A percentile compares a stretch with the other conserved stretches of the same genome.
Conservation (phyloP, 345 rosid species). For the Bruguiera parviflora region DNA sequence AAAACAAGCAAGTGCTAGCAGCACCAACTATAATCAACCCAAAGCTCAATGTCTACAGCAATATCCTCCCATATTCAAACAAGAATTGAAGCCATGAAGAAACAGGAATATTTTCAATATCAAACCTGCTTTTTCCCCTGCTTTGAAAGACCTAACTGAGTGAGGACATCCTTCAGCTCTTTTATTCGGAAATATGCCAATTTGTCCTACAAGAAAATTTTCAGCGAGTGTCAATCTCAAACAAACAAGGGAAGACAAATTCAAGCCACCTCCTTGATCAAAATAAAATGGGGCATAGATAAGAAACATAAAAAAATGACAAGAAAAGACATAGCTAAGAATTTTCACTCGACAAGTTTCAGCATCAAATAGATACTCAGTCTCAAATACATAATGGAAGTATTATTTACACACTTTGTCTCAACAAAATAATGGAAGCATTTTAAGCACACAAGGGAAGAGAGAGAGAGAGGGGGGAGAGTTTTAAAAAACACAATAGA, state of each 20-base stretch:
- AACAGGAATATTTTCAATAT: background rate
- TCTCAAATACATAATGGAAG: too few relatives aligned
- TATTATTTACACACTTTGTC: too few relatives aligned
- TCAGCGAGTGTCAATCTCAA: conserved; percentile 6
- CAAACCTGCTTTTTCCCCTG: conserved; percentile 96
- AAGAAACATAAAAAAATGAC: background rate
- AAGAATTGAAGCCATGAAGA: conserved; percentile 3
- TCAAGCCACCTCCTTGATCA: background rate
- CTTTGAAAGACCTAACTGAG: conserved; percentile 82
- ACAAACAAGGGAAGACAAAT: background rate
- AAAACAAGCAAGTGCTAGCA: too few relatives aligned
- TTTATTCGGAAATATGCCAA: conserved; percentile 79
- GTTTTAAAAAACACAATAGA: too few relatives aligned
- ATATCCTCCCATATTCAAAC: background rate
- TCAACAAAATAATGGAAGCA: too few relatives aligned
- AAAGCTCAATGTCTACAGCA: too few relatives aligned
- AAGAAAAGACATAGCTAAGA: too few relatives aligned
- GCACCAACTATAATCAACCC: too few relatives aligned
- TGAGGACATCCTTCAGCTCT: conserved; percentile 96
- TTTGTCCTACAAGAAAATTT: conserved; percentile 53
- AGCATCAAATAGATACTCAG: too few relatives aligned
- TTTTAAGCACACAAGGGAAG: too few relatives aligned
- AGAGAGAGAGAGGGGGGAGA: too few relatives aligned
- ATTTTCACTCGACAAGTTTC: too few relatives aligned
- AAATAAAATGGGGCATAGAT: background rate